Base-by-base conservation (phyloP, 2,329 filamentous ascomycete species). In the Zasmidium cellare region DNA sequence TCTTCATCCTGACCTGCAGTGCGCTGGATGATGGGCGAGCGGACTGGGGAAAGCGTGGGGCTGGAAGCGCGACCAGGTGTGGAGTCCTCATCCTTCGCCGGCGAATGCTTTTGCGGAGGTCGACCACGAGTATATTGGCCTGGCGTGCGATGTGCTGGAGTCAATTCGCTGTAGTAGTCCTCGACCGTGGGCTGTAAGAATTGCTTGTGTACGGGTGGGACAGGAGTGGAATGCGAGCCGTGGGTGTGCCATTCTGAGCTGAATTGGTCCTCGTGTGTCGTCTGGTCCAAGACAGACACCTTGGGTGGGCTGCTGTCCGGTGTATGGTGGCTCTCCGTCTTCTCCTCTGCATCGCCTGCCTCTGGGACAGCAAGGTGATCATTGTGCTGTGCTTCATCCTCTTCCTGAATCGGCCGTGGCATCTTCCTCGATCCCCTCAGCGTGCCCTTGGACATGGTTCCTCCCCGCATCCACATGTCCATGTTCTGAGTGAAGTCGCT, bases 401-500 rank as follows among this genome's bases (percentile, higher is more conserved):
- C 35, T 24, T 54, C 41, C 23, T 51, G 45, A 16, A 31, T 28
- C 9, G 25, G 48, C 49, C 59, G 38, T 46, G 25, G n/a, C 12
- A 38, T 53, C 51, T 16, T 45, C 19, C 51, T 57, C 19, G 47
- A 51, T n/a, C 60, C 55, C 24, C 50, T 57, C 19, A 60, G 35
- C 2, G 65, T 63, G 28, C 63, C 59, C 22, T 61, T 66, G 31
- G 51, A 53, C 22, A 28, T 24, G 9, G 48, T 35, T 9, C 62
- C 67, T 22, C 69, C 67, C 23, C 57, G 56, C 65, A 73, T 72
- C 66, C 67, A 74, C 54, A 66, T 63, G 24, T 66, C 68, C 66
- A 74, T 69, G 62, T 74, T 71, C 41, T 70, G 61, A 7, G 72
- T 74, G 46, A 74, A 74, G 61, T 74, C 72, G 57, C 67, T 72